Evolutionary conservation across 73 alveolate species (phyloP).

Genomic region (Symbiodinium natans): DNA sequence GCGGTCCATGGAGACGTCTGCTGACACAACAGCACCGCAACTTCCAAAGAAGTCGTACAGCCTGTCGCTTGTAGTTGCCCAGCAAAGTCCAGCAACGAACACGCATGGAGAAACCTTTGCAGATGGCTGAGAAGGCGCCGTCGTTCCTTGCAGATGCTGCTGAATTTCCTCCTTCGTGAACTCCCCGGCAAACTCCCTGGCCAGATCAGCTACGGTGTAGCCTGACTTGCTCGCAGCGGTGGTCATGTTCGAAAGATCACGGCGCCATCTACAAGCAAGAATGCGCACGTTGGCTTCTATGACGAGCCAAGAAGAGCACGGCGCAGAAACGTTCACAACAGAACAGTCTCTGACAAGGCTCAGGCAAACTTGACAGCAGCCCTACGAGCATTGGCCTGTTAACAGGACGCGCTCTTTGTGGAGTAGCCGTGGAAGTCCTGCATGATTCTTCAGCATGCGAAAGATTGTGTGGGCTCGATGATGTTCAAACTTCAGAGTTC

Average conservation of each 20-base stretch:
- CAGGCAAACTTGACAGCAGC: too few species aligned
- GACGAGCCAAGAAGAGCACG: not conserved
- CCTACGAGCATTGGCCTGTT: not conserved
- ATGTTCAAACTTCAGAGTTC: too few species aligned
- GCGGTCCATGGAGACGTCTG: not conserved
- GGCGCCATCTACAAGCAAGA: too few species aligned
- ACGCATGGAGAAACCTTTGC: not conserved
- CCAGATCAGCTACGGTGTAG: not conserved
- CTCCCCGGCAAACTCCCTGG: slow-evolving; percentile 7
- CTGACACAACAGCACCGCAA: not conserved
- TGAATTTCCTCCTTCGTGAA: not conserved
- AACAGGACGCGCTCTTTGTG: not conserved
- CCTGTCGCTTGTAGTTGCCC: not conserved
- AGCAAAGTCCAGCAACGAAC: not conserved
- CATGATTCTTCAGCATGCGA: not conserved
- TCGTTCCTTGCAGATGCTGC: not conserved
- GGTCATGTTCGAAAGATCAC: not conserved
- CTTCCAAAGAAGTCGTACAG: not conserved
- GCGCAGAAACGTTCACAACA: not conserved
- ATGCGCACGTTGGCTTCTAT: too few species aligned
- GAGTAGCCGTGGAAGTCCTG: not conserved
- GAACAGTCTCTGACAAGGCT: too few species aligned
- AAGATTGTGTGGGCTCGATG: not conserved
- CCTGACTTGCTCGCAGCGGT: not conserved
- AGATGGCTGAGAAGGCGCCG: not conserved